Evolutionary conservation across 164 flowering plant species (phyloP).

Genomic region (Magnolia officinalis): DNA sequence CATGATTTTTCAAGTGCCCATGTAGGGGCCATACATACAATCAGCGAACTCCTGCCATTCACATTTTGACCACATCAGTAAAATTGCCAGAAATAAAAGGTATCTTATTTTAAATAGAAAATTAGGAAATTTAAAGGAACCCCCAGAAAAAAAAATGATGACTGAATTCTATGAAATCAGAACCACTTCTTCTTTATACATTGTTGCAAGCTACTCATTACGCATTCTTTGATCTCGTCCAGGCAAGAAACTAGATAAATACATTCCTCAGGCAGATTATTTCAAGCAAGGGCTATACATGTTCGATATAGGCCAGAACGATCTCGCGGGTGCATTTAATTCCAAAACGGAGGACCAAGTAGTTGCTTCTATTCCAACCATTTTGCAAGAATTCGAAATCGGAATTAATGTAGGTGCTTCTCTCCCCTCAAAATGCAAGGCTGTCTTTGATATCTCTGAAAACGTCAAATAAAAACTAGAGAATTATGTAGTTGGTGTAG

Average conservation of each 20-base stretch:
- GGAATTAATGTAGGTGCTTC: conserved; percentile 53
- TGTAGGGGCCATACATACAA: neutral
- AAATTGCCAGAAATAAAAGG: neutral
- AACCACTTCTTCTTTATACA: neutral
- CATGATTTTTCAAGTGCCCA: too few species aligned
- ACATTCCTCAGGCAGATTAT: conserved; percentile 50
- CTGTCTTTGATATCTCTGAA: too few species aligned
- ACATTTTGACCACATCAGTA: neutral
- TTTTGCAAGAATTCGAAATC: conserved; percentile 60
- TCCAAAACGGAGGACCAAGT: conserved; percentile 80
- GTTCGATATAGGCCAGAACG: conserved; percentile 97
- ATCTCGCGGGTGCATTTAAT: conserved; percentile 84
- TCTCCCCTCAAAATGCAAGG: neutral
- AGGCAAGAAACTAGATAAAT: conserved; percentile 59
- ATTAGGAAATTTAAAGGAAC: too few species aligned
- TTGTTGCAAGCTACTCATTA: neutral
- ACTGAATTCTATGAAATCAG: neutral
- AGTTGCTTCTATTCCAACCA: conserved; percentile 69
- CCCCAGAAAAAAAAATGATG: neutral
- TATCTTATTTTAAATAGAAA: too few species aligned
- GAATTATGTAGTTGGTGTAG: too few species aligned
- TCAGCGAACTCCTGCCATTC: neutral
- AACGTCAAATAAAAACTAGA: too few species aligned
- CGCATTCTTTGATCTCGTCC: conserved; percentile 3
- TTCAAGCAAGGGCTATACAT: conserved; percentile 71